phyloP scores from a whole-genome alignment of 192 early-diverging fungal genomes.

The Paraglomus brasilianum region DNA sequence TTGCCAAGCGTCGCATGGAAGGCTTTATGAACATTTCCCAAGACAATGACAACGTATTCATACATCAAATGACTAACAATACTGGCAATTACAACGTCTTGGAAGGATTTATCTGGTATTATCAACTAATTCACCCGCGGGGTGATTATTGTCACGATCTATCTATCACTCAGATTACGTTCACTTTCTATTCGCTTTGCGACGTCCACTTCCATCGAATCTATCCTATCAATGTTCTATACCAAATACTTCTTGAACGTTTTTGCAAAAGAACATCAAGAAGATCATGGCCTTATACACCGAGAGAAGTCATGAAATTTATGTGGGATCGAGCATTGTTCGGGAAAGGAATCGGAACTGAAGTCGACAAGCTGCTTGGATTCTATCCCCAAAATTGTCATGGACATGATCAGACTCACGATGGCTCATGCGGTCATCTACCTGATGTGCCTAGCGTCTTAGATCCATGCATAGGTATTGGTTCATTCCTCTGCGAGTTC shows the following conservation, averaged over 20 bases:
- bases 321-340: constrained; percentile 53
- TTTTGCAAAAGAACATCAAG: constrained; percentile 54
- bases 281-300: constrained; percentile 63
- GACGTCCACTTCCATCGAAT: constrained; percentile 10
- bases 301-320: constrained; percentile 49
- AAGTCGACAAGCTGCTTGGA: too few species aligned
- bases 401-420: background rate
- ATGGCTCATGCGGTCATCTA: background rate
- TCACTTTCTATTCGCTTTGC: constrained; percentile 8
- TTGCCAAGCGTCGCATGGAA: background rate
- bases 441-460: constrained; percentile 38
- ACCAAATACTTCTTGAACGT: constrained; percentile 49
- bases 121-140: background rate
- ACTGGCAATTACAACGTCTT: background rate
- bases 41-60: constrained; percentile 20
- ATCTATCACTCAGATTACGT: background rate
- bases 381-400: too few species aligned
- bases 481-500: constrained; percentile 54
- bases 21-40: constrained; percentile 29
- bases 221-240: constrained; percentile 41
- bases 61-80: background rate
- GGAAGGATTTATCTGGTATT: constrained; percentile 28
- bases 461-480: constrained; percentile 60
- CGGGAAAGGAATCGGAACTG: background rate
- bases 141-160: background rate